Percentiles rank a stretch among this genome's conserved stretches.
Evolutionary conservation across 2,329 filamentous ascomycete species (phyloP).

Genomic region (Claviceps sp.): DNA sequence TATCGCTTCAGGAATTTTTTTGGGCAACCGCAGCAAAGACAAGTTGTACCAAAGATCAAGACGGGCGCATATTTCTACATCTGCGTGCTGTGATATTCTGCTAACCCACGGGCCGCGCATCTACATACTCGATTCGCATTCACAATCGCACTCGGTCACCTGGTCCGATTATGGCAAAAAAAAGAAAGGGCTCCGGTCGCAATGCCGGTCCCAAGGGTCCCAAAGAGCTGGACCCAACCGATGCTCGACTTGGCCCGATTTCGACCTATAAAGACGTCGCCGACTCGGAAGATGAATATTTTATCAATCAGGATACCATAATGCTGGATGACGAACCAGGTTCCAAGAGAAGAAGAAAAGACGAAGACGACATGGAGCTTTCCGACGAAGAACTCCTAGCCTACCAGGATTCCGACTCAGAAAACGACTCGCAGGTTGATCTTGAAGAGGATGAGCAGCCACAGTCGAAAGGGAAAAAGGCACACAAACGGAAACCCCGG

Average conservation of each 20-base stretch:
- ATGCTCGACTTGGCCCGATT: conserved; percentile 48
- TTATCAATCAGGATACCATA: conserved; percentile 74
- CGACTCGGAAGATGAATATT: conserved; percentile 89
- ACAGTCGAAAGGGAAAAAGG: conserved; percentile 7
- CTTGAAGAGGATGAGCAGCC: conserved; percentile 15
- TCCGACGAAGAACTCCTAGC: conserved; percentile 51
- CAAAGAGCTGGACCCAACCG: conserved; percentile 39
- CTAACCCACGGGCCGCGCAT: not conserved
- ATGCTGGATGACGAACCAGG: conserved; percentile 69
- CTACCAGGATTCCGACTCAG: conserved; percentile 31
- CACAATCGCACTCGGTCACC: not conserved
- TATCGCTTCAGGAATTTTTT: not conserved
- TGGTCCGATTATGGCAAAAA: conserved; percentile 42
- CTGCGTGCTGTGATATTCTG: not conserved
- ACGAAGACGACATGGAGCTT: conserved; percentile 53
- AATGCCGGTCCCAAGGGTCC: conserved; percentile 33
- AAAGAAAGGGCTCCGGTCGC: conserved; percentile 54
- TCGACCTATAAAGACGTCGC: conserved; percentile 71
- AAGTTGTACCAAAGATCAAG: not conserved
- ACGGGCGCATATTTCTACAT: not conserved
- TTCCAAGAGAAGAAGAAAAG: conserved; percentile 62
- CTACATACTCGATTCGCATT: not conserved
- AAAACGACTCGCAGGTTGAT: conserved; percentile 25
- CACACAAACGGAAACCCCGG: conserved; percentile 19
- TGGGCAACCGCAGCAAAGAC: not conserved